Evolutionary conservation across 2,329 filamentous ascomycete species (phyloP).

Genomic region (Rachicladosporium sp.): DNA sequence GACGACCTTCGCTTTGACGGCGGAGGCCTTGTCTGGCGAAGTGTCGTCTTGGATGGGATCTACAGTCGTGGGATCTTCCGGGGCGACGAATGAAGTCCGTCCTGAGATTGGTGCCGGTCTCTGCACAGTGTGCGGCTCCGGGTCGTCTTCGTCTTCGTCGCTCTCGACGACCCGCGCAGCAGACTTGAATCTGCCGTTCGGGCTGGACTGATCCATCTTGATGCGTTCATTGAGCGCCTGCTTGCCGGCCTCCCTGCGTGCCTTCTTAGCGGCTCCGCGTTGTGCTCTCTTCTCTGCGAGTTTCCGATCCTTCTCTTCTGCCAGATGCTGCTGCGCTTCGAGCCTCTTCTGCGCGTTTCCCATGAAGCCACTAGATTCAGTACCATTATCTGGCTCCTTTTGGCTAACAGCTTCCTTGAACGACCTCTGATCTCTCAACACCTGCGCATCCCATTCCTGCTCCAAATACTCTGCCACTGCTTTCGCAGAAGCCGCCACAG

Average conservation of each 20-base stretch:
- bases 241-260: neutral
- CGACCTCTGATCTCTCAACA: slow-evolving; percentile 1
- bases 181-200: slow-evolving; percentile 1
- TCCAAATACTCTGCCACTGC: slow-evolving; percentile 12
- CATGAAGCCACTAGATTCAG: slow-evolving; percentile 2
- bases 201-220: neutral
- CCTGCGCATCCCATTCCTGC: slow-evolving; percentile 2
- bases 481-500: slow-evolving; percentile 3
- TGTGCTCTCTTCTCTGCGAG: too few relatives aligned
- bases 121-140: too few relatives aligned
- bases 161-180: slow-evolving; percentile 1
- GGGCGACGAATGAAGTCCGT: too few relatives aligned
- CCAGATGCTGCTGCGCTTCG: too few relatives aligned
- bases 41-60: too few relatives aligned
- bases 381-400: neutral
- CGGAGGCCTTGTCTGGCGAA: too few relatives aligned
- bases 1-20: too few relatives aligned
- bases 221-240: neutral
- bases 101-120: too few relatives aligned
- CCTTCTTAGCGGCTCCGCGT: too few relatives aligned
- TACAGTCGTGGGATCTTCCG: too few relatives aligned
- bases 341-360: too few relatives aligned
- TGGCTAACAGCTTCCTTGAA: slow-evolving; percentile 2
- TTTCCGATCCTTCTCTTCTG: too few relatives aligned
- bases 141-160: slow-evolving; percentile 1